These are phyloP conservation scores for Helicocarpus griseus DNA, from an alignment of 2,329 filamentous ascomycete genomes.

Conservation along the genomic window DNA sequence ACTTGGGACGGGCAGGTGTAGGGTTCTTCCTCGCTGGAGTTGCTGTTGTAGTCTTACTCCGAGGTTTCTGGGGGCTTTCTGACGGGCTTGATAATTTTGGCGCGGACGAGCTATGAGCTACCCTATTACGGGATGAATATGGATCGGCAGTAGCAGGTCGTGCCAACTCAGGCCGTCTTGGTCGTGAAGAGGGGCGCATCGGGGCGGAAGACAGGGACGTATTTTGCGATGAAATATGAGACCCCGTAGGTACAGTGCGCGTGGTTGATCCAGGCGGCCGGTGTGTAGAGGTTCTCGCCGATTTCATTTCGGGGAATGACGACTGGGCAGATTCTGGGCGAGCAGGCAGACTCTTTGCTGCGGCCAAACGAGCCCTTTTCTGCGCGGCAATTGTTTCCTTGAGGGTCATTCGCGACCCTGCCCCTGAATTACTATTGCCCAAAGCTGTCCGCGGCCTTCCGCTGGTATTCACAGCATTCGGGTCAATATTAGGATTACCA, in stretches of 20 bases:
- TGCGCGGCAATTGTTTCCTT: constrained; percentile 78
- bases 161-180: constrained; percentile 27
- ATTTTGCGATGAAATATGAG: constrained; percentile 23
- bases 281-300: constrained; percentile 26
- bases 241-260: constrained; percentile 27
- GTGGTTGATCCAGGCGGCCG: constrained; percentile 23
- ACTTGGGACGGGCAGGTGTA: constrained; percentile 23
- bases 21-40: constrained; percentile 23
- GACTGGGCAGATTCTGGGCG: constrained; percentile 51
- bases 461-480: constrained; percentile 10
- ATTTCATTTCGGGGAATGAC: constrained; percentile 35
- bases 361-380: constrained; percentile 48
- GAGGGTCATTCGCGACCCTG: constrained; percentile 42
- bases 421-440: constrained; percentile 13
- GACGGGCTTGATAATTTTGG: constrained; percentile 21
- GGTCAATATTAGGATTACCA: constrained; percentile 50
- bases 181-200: constrained; percentile 38
- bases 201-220: constrained; percentile 47
- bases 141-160: constrained; percentile 47
- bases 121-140: constrained; percentile 28
- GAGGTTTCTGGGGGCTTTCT: constrained; percentile 14
- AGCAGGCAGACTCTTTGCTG: constrained; percentile 37
- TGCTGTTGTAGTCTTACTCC: constrained; percentile 18
- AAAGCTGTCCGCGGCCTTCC: constrained; percentile 11
- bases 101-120: constrained; percentile 11